Base-by-base conservation (phyloP, 164 flowering plant genomes). In the Pachysandra terminalis region DNA sequence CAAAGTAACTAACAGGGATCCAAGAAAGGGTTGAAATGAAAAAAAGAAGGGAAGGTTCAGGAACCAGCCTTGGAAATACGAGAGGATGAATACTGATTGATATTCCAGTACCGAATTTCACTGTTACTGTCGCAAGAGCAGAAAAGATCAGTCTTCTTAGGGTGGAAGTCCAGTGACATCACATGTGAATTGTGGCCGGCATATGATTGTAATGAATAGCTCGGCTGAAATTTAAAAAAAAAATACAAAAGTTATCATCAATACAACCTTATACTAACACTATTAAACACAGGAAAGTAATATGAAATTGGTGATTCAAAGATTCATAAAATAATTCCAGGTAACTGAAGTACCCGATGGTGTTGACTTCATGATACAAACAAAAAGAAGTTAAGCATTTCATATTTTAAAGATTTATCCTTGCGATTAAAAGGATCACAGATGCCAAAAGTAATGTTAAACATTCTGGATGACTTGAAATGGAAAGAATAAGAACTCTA, bases 161-260 rank as follows among this genome's bases (percentile, higher is more conserved):
- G 98, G 77, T 93, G 90, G 79, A 93, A 91, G 80, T 93, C 97
- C 15, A 91, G 82, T 63, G 98, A 91, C 91, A 87, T 85, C 41
- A 93, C 74, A 54, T 78, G 84, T 28, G 91, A 78, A 66, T 56
- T 63, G 67, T 91, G 97, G 55, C 90, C 91, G 19, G 84, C 71
- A 74, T 77, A 84, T 67, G 85, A 74, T 61, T 80, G 74, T 68
- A 85, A 49, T 57, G 77, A 78, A 70, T 70, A 86, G 74, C 69
- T 83, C 37, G 96, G 96, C 98, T 94, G 98, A 86, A 87, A 70
- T 61, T n/a, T n/a, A n/a, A n/a, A n/a, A 74, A 62, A 59, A 63
- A 59, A 27, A 24, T 49, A 45, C 49, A 68, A 28, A 28, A 56
- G 60, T 58, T 21, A 58, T 7, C 28, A 12, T 45, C 16, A 60